A percentile compares a stretch with the other conserved stretches of the same genome.
Evolutionary conservation across 257 asterid genomes (phyloP).

Genomic region (Asclepias syriaca): DNA sequence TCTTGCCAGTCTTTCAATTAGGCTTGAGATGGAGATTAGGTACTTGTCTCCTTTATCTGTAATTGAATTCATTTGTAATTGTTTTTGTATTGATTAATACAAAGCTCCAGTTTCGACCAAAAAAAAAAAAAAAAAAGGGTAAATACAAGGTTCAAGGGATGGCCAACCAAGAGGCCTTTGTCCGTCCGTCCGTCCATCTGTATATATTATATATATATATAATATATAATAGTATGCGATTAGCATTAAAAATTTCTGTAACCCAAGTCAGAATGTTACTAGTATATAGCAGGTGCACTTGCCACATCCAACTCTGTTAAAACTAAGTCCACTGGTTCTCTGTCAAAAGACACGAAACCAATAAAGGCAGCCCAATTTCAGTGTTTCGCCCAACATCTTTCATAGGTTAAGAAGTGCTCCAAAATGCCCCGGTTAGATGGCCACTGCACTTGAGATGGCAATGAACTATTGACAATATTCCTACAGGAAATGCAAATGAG

Average conservation of each 20-base stretch:
- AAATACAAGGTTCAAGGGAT: not conserved
- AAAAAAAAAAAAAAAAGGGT: too few species aligned
- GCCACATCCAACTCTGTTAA: constrained; percentile 5
- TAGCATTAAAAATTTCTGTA: not conserved
- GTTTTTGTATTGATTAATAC: too few species aligned
- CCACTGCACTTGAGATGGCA: constrained; percentile 28
- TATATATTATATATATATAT: not conserved
- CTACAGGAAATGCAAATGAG: constrained; percentile 7
- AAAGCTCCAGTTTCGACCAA: too few species aligned
- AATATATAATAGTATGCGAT: not conserved
- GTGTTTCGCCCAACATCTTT: constrained; percentile 15
- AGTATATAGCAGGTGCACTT: not conserved
- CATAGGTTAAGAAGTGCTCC: constrained; percentile 31
- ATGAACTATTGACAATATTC: constrained; percentile 40
- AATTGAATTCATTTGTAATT: too few species aligned
- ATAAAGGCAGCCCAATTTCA: constrained; percentile 17
- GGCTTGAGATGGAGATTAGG: too few species aligned
- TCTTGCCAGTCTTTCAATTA: too few species aligned
- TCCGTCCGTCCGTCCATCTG: not conserved
- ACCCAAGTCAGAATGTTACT: constrained; percentile 8
- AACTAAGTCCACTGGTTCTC: constrained; percentile 7
- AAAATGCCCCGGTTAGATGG: constrained; percentile 28
- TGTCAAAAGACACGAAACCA: constrained; percentile 4
- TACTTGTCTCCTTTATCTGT: too few species aligned
- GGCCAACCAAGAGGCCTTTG: not conserved